Evolutionary conservation across 257 asterid species (phyloP).

Genomic region (Nicotiana attenuata): DNA sequence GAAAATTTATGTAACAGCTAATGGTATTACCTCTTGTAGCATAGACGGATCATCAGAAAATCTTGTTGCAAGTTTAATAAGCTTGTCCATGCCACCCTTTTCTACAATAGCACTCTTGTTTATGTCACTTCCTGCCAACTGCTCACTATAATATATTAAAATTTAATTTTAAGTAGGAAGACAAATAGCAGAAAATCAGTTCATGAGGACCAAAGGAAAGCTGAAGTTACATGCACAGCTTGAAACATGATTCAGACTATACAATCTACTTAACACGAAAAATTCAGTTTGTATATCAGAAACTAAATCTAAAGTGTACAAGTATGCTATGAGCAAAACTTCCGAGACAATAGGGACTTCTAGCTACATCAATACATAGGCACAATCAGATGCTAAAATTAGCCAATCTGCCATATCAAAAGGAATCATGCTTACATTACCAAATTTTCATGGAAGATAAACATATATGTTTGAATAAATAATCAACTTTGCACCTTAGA

Average conservation of each 20-base stretch:
- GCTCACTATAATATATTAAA: conserved; percentile 13
- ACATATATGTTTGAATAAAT: too few species aligned
- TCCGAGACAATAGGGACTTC: neutral
- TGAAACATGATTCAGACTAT: neutral
- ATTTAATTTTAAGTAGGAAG: neutral
- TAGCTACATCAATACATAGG: neutral
- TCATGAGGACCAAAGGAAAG: neutral
- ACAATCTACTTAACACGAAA: neutral
- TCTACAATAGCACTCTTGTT: conserved; percentile 73
- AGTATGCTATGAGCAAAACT: neutral
- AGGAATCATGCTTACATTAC: too few species aligned
- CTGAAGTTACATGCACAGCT: neutral
- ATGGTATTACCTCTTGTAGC: conserved; percentile 63
- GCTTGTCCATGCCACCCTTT: conserved; percentile 71
- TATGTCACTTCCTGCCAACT: conserved; percentile 97
- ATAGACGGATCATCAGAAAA: conserved; percentile 71
- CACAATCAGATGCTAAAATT: too few species aligned
- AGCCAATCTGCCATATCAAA: too few species aligned
- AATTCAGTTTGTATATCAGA: neutral
- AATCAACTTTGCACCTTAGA: conserved; percentile 54
- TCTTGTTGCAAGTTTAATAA: conserved; percentile 63
- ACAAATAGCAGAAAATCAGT: neutral
- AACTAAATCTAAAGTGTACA: neutral
- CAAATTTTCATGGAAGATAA: too few species aligned
- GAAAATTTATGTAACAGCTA: neutral